phyloP scores from a whole-genome alignment of 495 filamentous ascomycete species.

The Neurospora terricola region DNA sequence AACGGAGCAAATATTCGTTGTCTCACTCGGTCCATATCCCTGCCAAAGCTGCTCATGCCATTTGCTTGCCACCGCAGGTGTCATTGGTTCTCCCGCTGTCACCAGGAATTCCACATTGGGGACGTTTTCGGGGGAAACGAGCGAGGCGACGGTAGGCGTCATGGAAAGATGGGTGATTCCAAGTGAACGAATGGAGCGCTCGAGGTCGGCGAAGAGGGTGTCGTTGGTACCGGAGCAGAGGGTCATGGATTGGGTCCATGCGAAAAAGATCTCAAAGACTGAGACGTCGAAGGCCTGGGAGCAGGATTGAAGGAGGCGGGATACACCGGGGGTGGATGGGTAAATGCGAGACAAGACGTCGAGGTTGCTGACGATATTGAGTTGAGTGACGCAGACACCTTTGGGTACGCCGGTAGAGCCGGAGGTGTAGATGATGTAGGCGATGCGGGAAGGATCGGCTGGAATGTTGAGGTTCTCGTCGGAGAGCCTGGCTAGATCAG shows the following conservation, averaged over 20 bases:
- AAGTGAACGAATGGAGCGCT: constrained; percentile 45
- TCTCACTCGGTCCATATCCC: constrained; percentile 65
- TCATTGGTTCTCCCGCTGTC: constrained; percentile 63
- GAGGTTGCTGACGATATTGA: constrained; percentile 60
- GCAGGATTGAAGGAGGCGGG: constrained; percentile 59
- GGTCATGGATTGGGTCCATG: constrained; percentile 64
- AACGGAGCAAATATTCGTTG: constrained; percentile 66
- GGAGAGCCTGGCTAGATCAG: constrained; percentile 10
- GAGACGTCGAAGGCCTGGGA: constrained; percentile 69
- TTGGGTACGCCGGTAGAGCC: constrained; percentile 61
- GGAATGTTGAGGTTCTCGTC: constrained; percentile 23
- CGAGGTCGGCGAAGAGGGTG: constrained; percentile 53
- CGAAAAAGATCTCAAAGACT: constrained; percentile 72
- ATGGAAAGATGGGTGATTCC: constrained; percentile 64
- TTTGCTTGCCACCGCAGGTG: constrained; percentile 47
- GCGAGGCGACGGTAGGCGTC: constrained; percentile 66
- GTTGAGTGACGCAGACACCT: constrained; percentile 58
- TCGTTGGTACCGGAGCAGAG: constrained; percentile 61
- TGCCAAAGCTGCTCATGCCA: constrained; percentile 64
- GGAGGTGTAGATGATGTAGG: constrained; percentile 58
- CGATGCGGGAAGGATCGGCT: constrained; percentile 27
- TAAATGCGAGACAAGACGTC: constrained; percentile 49
- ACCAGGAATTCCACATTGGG: constrained; percentile 58
- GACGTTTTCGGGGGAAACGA: constrained; percentile 50
- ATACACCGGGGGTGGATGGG: constrained; percentile 27